Percentiles rank a stretch among this genome's conserved stretches.
phyloP scores from a whole-genome alignment of 495 filamentous ascomycete species.

The Hypomontagnella submonticulosa region DNA sequence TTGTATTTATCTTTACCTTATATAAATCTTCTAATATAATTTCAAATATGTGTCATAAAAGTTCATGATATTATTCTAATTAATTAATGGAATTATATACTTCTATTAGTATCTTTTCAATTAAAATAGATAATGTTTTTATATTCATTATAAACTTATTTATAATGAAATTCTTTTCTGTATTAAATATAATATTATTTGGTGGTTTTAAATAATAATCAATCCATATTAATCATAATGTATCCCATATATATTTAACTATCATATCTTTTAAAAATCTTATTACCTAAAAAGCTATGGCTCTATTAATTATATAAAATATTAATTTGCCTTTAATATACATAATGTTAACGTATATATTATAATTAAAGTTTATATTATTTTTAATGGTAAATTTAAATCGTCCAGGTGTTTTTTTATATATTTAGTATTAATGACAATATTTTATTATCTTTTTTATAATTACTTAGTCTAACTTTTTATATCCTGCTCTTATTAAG shows the following conservation, averaged over 20 bases:
- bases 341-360: neutral
- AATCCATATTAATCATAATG: neutral
- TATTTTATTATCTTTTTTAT: slow-evolving; percentile 8
- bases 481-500: neutral
- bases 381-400: slow-evolving; percentile 9
- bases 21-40: neutral
- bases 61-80: neutral
- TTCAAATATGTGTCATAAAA: neutral
- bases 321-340: slow-evolving; percentile 2
- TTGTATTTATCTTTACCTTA: neutral
- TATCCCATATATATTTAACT: slow-evolving; percentile 7
- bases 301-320: slow-evolving; percentile 8
- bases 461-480: neutral
- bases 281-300: neutral
- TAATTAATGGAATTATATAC: neutral
- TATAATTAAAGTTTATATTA: neutral
- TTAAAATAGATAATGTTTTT: neutral
- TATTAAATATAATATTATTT: neutral
- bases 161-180: neutral
- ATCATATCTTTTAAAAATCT: slow-evolving; percentile 9
- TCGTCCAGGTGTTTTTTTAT: neutral
- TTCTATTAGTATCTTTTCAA: neutral
- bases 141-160: slow-evolving; percentile 1
- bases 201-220: neutral
- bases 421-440: slow-evolving; percentile 8